Base-by-base conservation (phyloP, 495 filamentous ascomycete species). In the Aspergillus ellipticus region DNA sequence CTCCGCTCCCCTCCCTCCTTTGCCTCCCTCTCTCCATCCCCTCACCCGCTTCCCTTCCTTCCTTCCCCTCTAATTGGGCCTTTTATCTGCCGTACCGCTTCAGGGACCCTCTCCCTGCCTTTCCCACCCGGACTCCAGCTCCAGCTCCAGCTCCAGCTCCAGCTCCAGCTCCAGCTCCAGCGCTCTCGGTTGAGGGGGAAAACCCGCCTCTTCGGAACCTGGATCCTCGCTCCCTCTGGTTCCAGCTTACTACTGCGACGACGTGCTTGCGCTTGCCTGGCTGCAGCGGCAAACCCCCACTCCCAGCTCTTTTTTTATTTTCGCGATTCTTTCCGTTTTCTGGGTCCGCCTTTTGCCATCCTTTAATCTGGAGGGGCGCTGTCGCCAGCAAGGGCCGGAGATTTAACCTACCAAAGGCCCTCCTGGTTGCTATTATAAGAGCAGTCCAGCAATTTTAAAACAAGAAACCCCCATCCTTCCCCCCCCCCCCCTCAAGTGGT, bases 221-320 rank as follows among this genome's bases (percentile, higher is more conserved):
- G 15, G 4, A 17, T 24, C 29, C 42, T 29, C 31, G 6, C 26
- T 24, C 19, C 39, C 22, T 28, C 10, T 56, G 19, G 41, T 56
- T 26, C 46, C 53, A 45, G 17, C 51, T 50, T 65, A 56, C 57
- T 59, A 59, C 49, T 57, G 35, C 46, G 29, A 49, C 61, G 42
- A 61, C 58, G 42, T 63, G 60, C 51, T 55, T 57, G 60, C 67
- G 61, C 61, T 61, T 72, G 69, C 67, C 71, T 62, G 69, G 69
- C 64, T 63, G 69, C 69, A 70, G 69, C 64, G 59, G 57, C 54
- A 60, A 93, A 73, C 63, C 91, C 35, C 83, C 42, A 92, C 82
- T 46, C 83, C 83, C 35, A 77, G 74, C 60, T 66, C 49, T 45
- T 51, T 28, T 54, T 51, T 57, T 51, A 46, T 52, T 62, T 49